Percentiles rank a stretch among this genome's conserved stretches.
phyloP scores from a whole-genome alignment of 192 early-diverging fungal species.

The Backusella tarrabulga region DNA sequence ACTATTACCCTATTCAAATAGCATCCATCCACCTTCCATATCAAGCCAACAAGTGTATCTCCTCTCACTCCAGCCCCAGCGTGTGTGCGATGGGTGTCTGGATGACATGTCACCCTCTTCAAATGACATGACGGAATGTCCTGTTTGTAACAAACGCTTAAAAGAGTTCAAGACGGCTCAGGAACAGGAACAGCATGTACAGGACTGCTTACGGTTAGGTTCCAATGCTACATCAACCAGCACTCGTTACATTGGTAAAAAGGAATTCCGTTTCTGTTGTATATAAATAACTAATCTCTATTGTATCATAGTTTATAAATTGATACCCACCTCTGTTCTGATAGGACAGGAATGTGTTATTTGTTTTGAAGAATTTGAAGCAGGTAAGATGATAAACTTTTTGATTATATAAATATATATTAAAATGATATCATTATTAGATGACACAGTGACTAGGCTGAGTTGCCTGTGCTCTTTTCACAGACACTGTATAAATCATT shows the following conservation, averaged over 20 bases:
- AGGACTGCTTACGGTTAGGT: conserved; percentile 51
- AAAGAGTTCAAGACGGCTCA: conserved; percentile 43
- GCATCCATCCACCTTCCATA: not conserved
- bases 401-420: not conserved
- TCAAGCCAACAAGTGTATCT: conserved; percentile 6
- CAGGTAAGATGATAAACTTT: conserved; percentile 37
- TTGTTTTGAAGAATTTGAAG: conserved; percentile 89
- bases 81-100: conserved; percentile 23
- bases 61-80: conserved; percentile 14
- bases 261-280: not conserved
- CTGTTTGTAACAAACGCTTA: conserved; percentile 60
- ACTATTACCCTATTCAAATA: conserved; percentile 9
- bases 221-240: conserved; percentile 42
- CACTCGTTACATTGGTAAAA: conserved; percentile 64
- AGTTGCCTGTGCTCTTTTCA: conserved; percentile 92
- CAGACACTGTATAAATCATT: conserved; percentile 76
- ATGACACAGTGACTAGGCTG: conserved; percentile 73
- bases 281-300: not conserved
- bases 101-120: conserved; percentile 22
- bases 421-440: conserved; percentile 27
- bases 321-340: conserved; percentile 55
- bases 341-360: conserved; percentile 85
- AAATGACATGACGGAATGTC: conserved; percentile 71
- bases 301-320: conserved; percentile 48
- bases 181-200: conserved; percentile 63